These are phyloP conservation scores for Smithsoniella earleae DNA, from an alignment of 163 green algal species.

Conservation along the genomic window DNA sequence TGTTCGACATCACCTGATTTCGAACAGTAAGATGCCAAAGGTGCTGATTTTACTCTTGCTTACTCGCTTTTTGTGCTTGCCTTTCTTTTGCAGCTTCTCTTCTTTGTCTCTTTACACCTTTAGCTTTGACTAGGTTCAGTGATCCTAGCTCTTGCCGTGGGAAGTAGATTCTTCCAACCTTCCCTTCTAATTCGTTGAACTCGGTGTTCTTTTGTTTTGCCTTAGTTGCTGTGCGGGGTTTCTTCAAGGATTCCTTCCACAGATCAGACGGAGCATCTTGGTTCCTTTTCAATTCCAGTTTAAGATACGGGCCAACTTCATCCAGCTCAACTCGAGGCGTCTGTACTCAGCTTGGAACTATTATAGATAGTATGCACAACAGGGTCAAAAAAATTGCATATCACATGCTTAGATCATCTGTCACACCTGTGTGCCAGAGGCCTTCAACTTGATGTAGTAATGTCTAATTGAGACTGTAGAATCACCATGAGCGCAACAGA, in stretches of 20 bases:
- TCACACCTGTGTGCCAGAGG: constrained; percentile 54
- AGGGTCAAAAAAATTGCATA: background rate
- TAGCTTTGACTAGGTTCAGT: constrained; percentile 66
- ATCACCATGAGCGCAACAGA: constrained; percentile 48
- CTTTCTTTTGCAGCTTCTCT: constrained; percentile 4
- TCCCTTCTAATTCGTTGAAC: constrained; percentile 64
- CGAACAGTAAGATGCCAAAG: too few relatives aligned
- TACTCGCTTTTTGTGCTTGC: background rate
- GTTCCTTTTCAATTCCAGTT: constrained; percentile 63
- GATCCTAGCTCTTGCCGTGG: constrained; percentile 71
- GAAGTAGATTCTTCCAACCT: constrained; percentile 91
- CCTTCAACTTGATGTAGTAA: constrained; percentile 82
- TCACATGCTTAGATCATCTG: background rate
- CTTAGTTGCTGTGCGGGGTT: constrained; percentile 56
- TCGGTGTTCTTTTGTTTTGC: constrained; percentile 85
- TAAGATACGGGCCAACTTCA: constrained; percentile 77
- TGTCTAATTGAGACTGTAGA: constrained; percentile 69
- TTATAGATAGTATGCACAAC: background rate
- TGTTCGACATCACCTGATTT: too few relatives aligned
- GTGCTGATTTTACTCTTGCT: too few relatives aligned
- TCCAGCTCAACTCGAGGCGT: constrained; percentile 68
- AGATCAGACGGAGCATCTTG: constrained; percentile 61
- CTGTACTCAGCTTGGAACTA: constrained; percentile 30
- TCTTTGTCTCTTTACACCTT: constrained; percentile 50
- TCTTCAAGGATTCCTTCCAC: constrained; percentile 72